A percentile compares a stretch with the other conserved stretches of the same genome.
Evolutionary conservation across 2,329 filamentous ascomycete genomes (phyloP).

Genomic region (Tricladium varicosporioides): DNA sequence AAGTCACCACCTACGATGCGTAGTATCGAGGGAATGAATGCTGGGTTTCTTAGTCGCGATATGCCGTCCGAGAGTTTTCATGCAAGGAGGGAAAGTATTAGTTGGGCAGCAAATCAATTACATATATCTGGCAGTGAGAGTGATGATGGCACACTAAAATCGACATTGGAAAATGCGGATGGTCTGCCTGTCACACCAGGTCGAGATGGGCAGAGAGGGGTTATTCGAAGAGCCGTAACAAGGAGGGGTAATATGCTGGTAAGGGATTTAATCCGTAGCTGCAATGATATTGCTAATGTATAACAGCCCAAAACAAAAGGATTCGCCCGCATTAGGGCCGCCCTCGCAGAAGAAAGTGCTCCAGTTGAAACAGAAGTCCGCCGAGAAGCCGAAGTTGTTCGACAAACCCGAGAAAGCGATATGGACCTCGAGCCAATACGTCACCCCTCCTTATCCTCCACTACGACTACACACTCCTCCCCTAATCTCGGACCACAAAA

Average conservation of each 20-base stretch:
- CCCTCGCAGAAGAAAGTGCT: constrained; percentile 81
- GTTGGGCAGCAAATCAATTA: constrained; percentile 84
- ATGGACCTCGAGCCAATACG: constrained; percentile 53
- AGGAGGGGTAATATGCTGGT: constrained; percentile 86
- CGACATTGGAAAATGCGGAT: constrained; percentile 38
- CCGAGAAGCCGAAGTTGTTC: constrained; percentile 91
- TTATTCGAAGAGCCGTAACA: constrained; percentile 80
- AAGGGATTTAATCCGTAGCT: constrained; percentile 36
- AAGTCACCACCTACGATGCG: constrained; percentile 69
- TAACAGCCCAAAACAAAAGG: constrained; percentile 88
- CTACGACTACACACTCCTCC: constrained; percentile 63
- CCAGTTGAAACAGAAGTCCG: constrained; percentile 86
- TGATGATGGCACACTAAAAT: constrained; percentile 61
- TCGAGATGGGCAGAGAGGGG: constrained; percentile 64
- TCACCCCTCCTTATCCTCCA: constrained; percentile 46
- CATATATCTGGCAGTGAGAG: constrained; percentile 81
- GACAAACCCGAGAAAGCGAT: constrained; percentile 90
- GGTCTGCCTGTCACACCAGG: constrained; percentile 42
- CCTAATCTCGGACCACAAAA: constrained; percentile 58
- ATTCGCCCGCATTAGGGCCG: constrained; percentile 89
- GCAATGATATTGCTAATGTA: constrained; percentile 29
- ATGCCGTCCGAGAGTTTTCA: constrained; percentile 46
- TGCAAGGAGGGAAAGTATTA: constrained; percentile 81
- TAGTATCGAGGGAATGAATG: constrained; percentile 28
- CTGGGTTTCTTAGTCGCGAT: constrained; percentile 53